Percentiles rank a stretch among this genome's conserved stretches.
phyloP scores from a whole-genome alignment of 2,329 filamentous ascomycete genomes.

The Scytalidium sp. region DNA sequence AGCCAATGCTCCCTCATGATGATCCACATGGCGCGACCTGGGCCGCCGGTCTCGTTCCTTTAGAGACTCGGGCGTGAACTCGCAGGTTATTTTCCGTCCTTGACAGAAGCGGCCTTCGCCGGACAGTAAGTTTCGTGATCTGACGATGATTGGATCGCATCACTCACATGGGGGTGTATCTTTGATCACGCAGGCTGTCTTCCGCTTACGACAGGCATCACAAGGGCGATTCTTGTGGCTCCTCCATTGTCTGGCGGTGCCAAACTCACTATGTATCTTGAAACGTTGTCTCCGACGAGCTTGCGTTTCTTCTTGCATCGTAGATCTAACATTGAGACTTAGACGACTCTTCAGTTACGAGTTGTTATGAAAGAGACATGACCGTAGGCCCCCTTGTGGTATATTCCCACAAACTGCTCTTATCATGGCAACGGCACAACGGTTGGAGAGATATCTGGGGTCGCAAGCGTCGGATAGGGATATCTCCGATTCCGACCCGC shows the following conservation, averaged over 20 bases:
- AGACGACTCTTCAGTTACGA: too few relatives aligned
- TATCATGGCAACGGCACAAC: too few relatives aligned
- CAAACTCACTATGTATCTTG: slow-evolving; percentile 39
- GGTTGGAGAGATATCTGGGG: too few relatives aligned
- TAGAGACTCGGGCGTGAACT: slow-evolving; percentile 19
- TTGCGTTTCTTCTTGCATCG: too few relatives aligned
- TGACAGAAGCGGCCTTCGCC: slow-evolving; percentile 24
- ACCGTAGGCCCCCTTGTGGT: too few relatives aligned
- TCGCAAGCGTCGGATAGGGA: too few relatives aligned
- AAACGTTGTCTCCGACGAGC: slow-evolving; percentile 40
- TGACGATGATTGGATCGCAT: slow-evolving; percentile 1
- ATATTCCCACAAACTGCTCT: too few relatives aligned
- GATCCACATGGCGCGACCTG: slow-evolving; percentile 3
- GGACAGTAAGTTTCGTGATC: background rate
- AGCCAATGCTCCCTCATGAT: slow-evolving; percentile 7
- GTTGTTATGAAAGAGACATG: too few relatives aligned
- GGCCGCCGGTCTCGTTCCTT: slow-evolving; percentile 6
- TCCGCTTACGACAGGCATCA: slow-evolving; percentile 41
- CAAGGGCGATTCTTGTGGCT: slow-evolving; percentile 46
- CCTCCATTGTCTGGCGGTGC: slow-evolving; percentile 34
- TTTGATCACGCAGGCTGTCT: slow-evolving; percentile 45
- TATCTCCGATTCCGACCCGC: too few relatives aligned
- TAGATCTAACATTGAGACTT: too few relatives aligned
- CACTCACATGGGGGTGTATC: slow-evolving; percentile 41
- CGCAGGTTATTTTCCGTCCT: slow-evolving; percentile 20